These are phyloP conservation scores for Mitragyna speciosa DNA, from an alignment of 257 asterid species.

Conservation along the genomic window DNA sequence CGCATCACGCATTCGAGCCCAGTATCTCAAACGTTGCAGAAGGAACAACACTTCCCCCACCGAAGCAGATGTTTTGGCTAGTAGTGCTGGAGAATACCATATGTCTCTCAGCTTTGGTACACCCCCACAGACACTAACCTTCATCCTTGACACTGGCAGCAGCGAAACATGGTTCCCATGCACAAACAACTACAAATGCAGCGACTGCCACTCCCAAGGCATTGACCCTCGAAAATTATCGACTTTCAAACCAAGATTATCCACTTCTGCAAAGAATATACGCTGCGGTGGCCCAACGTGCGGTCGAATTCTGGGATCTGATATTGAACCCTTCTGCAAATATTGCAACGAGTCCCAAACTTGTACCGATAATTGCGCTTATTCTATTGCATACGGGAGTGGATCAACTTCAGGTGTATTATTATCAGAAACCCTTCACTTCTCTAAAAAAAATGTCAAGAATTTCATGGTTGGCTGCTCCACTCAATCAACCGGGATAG, in stretches of 20 bases:
- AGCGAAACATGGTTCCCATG: conserved; percentile 66
- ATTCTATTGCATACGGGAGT: conserved; percentile 42
- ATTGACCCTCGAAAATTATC: conserved; percentile 18
- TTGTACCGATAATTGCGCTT: conserved; percentile 43
- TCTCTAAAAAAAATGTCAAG: conserved; percentile 20
- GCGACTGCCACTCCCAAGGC: conserved; percentile 37
- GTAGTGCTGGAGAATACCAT: conserved; percentile 48
- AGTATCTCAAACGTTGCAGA: conserved; percentile 44
- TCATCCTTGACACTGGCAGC: conserved; percentile 66
- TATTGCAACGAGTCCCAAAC: conserved; percentile 22
- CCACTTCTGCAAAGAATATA: conserved; percentile 40
- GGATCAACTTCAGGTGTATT: conserved; percentile 49
- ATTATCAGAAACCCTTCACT: conserved; percentile 34
- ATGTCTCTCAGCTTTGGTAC: conserved; percentile 52
- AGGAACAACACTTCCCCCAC: not conserved
- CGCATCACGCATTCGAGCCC: conserved; percentile 49
- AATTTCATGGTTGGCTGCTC: conserved; percentile 56
- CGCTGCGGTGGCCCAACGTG: conserved; percentile 52
- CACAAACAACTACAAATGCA: conserved; percentile 41
- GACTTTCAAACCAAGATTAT: conserved; percentile 33
- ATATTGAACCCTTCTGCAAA: conserved; percentile 24
- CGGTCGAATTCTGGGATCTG: conserved; percentile 26
- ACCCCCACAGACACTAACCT: conserved; percentile 49
- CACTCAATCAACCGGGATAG: conserved; percentile 28
- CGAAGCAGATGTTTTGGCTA: conserved; percentile 35